Base-by-base conservation (phyloP, 2,329 filamentous ascomycete species). In the Fusarium avenaceum region DNA sequence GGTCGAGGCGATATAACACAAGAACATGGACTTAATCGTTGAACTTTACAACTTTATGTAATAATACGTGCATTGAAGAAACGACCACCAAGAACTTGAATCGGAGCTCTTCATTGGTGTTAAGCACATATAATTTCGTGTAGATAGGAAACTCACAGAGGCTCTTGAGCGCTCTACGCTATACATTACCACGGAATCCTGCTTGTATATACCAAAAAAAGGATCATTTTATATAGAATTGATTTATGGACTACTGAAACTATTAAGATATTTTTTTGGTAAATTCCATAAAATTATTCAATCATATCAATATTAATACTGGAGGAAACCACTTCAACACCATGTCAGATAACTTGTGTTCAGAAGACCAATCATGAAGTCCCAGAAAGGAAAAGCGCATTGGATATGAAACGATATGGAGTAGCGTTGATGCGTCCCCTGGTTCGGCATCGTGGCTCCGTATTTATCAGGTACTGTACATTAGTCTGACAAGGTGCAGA, bases 381-480 rank as follows among this genome's bases (percentile, higher is more conserved):
- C 56, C 45, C 32, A 58, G 43, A 55, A 24, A 52, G 71, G 70
- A 66, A 74, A 72, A 50, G 70, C 50, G 54, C 5, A 44, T 40
- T 50, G 20, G 50, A 64, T 39, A 48, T 74, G 72, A 74, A 74
- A 74, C 72, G 43, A 15, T 46, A 68, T 70, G 70, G 72, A 51
- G 70, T 55, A 49, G 32, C 20, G 48, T 53, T 55, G 56, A 58
- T 60, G 46, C 48, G 28, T 40, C 50, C 59, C 56, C 52, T 55
- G 44, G 60, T 50, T 65, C 47, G 33, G 65, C 38, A 22, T 45
- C 54, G 19, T 26, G 44, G 55, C 48, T 70, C 66, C 62, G 39
- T 55, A 66, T 47, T 67, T 40, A 44, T 59, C 61, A 64, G 52
- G 61, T 53, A 64, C 52, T 32, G 53, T 52, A 65, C 60, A 58